Conservation (phyloP, 495 filamentous ascomycete genomes). For the Tuber indicum region DNA sequence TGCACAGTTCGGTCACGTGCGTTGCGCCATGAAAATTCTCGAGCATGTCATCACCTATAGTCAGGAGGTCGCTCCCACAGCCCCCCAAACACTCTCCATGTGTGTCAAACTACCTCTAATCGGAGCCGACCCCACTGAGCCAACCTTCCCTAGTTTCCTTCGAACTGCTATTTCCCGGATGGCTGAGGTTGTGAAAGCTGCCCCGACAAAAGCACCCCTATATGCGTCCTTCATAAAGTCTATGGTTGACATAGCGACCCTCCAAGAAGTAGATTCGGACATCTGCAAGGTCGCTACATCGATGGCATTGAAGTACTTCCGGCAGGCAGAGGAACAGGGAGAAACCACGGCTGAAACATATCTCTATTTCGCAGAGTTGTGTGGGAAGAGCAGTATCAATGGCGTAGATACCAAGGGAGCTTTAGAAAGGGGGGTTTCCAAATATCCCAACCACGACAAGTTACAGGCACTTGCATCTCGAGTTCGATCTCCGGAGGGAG, state of each 20-base stretch:
- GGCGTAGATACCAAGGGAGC: neutral
- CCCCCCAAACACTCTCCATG: constrained; percentile 59
- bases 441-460: neutral
- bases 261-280: constrained; percentile 57
- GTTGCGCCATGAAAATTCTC: constrained; percentile 62
- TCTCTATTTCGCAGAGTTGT: constrained; percentile 21
- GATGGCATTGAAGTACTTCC: constrained; percentile 27
- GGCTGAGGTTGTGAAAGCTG: constrained; percentile 45
- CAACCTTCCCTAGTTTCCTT: constrained; percentile 67
- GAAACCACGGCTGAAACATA: constrained; percentile 21
- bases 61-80: constrained; percentile 52
- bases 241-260: constrained; percentile 52
- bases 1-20: constrained; percentile 56
- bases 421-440: constrained; percentile 2
- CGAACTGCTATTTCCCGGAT: constrained; percentile 58
- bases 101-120: constrained; percentile 63
- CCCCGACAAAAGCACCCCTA: constrained; percentile 47
- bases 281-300: constrained; percentile 53
- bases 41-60: constrained; percentile 66
- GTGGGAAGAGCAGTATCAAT: neutral
- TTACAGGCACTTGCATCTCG: neutral
- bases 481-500: neutral
- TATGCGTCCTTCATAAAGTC: constrained; percentile 54
- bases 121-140: constrained; percentile 56
- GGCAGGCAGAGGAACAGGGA: constrained; percentile 22